Conservation (phyloP, 2,329 filamentous ascomycete genomes). For the Sporothrix brunneoviolacea region DNA sequence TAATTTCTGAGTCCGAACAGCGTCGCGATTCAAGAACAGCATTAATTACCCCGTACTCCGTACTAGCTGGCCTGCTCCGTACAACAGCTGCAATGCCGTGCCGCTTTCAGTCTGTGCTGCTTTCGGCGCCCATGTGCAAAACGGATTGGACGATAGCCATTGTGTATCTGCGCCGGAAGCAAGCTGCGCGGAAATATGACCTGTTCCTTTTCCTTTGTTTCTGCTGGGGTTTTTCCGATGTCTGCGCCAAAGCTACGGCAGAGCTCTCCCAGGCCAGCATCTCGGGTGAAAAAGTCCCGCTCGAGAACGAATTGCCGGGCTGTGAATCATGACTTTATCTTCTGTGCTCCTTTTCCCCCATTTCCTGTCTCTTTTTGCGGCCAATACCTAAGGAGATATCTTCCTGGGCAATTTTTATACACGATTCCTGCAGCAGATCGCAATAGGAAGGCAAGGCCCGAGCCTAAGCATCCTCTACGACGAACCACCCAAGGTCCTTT, state of each 20-base stretch:
- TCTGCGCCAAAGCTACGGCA: not conserved
- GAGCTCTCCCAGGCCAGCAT: not conserved
- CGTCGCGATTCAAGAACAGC: no score
- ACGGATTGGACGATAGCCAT: slow-evolving; percentile 3
- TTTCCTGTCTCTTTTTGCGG: no score
- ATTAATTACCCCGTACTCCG: no score
- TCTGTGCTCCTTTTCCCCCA: no score
- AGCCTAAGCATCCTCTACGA: not conserved
- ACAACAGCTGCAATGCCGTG: no score
- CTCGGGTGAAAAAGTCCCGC: not conserved
- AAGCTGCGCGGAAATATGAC: not conserved
- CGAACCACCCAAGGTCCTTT: no score
- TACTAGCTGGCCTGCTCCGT: no score
- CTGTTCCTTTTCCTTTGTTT: not conserved
- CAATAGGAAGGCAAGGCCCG: slow-evolving; percentile 3
- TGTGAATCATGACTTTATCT: not conserved
- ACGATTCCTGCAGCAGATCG: slow-evolving; percentile 2
- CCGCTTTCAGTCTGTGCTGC: no score
- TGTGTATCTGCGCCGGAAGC: not conserved
- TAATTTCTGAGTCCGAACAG: no score
- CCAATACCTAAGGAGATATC: no score
- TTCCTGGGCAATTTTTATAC: no score
- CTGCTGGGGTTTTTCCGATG: not conserved
- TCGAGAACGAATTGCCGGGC: not conserved
- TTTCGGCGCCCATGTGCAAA: slow-evolving; percentile 3